Base-by-base conservation (phyloP, 1,284 basidiomycete genomes). In the Peniophora sp. region DNA sequence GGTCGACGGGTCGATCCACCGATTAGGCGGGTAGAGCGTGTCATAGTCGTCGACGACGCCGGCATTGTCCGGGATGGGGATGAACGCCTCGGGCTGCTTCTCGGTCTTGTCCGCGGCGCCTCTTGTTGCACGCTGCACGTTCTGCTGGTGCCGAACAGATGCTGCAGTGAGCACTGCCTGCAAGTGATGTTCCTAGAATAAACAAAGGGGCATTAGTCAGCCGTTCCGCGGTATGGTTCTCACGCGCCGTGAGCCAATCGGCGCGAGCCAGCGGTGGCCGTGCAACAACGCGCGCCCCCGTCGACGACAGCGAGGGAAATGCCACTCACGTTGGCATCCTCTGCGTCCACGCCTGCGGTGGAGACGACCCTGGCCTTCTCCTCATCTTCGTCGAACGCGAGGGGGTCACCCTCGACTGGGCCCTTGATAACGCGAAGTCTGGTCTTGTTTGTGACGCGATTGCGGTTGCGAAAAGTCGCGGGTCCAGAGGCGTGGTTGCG, bases 21-120 rank as follows among this genome's bases (percentile, higher is more conserved):
- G 73, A 47, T 73, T 70, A 3, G 77, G 50, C 3, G 83, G 81
- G 62, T 96, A 96, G 37, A 92, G 71, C 12, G 83, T 75, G 34
- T 78, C 77, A 62, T 88, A 91, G 58, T 88, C 82, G 45, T 81
- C 79, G 49, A 90, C 83, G 55, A 89, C 62, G 49, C 92, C 92
- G 3, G 87, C 88, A 2, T 90, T 92, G 63, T 95, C 92, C 0
- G 94, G 93, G 3, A 89, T 94, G 2, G 94, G 95, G 59, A 97
- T 97, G 68, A 81, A 93, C 0, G 88, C 91, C 47, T 80, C 72
- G 3, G 78, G 73, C 0, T 68, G 57, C 10, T 70, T 67, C 37
- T 69, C 60, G 23, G 15, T 20, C 56, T 79, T 79, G 32, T 67
- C 70, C n/a, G 60, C 56, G 17, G 75, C 66, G 36, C 67, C 68